Conservation (phyloP, 805 yeast genomes). For the Cyberlindnera galapagoensis region DNA sequence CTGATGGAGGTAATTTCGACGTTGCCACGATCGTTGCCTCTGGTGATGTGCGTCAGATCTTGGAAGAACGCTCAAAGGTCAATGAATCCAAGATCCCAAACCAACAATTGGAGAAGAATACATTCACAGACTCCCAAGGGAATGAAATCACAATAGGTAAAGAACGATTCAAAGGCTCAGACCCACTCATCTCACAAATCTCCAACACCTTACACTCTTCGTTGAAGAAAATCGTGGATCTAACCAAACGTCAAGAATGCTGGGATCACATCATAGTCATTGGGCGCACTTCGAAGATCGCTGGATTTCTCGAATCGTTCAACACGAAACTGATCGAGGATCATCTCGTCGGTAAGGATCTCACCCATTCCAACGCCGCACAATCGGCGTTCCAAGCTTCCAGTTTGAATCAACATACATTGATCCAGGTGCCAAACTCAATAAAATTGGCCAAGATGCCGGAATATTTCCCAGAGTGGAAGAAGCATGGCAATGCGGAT, state of each 20-base stretch:
- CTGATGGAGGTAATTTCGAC: conserved; percentile 75
- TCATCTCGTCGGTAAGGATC: conserved; percentile 37
- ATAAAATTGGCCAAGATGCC: conserved; percentile 67
- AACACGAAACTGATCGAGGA: conserved; percentile 50
- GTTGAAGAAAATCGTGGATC: conserved; percentile 54
- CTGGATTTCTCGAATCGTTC: conserved; percentile 71
- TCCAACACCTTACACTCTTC: conserved; percentile 47
- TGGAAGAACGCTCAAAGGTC: conserved; percentile 55
- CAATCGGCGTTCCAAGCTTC: conserved; percentile 24
- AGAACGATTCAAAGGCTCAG: conserved; percentile 81
- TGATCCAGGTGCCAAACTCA: conserved; percentile 74
- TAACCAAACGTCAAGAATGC: conserved; percentile 68
- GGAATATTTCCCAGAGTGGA: conserved; percentile 95
- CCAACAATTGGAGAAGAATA: conserved; percentile 65
- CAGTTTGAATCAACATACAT: conserved; percentile 15
- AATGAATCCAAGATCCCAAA: conserved; percentile 40
- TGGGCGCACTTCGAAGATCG: conserved; percentile 72
- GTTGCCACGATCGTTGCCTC: conserved; percentile 86
- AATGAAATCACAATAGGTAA: conserved; percentile 67
- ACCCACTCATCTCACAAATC: conserved; percentile 47
- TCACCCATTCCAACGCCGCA: conserved; percentile 24
- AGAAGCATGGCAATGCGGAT: conserved; percentile 69
- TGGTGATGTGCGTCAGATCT: conserved; percentile 62
- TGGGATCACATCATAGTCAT: conserved; percentile 77
- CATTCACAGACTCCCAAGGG: conserved; percentile 56